Conservation (phyloP, 1,284 basidiomycete genomes). For the Ustilago crameri region DNA sequence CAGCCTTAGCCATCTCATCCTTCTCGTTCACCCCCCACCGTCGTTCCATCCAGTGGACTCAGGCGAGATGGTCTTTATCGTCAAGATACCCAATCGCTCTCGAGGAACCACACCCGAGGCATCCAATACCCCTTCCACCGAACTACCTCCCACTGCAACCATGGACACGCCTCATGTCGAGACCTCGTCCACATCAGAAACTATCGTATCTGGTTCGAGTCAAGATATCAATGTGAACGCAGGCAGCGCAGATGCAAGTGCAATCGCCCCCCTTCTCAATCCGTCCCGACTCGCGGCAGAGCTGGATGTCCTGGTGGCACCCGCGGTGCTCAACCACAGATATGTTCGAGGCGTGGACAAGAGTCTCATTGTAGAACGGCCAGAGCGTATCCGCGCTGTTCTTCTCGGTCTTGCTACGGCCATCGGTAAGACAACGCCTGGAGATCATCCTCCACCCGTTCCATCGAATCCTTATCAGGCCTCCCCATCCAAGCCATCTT, state of each 20-base stretch:
- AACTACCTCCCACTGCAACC: not conserved
- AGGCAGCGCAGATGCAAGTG: not conserved
- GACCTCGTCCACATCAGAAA: not conserved
- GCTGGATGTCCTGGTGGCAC: conserved; percentile 61
- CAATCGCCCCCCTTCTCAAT: not conserved
- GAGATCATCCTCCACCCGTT: conserved; percentile 12
- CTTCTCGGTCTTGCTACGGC: conserved; percentile 58
- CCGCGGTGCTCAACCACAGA: conserved; percentile 60
- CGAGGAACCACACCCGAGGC: conserved; percentile 43
- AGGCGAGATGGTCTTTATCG: conserved; percentile 59
- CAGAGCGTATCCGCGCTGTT: conserved; percentile 63
- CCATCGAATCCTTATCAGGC: conserved; percentile 4
- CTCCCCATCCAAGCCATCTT: not conserved
- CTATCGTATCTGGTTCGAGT: not conserved
- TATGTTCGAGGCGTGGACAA: conserved; percentile 64
- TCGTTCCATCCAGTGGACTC: too few relatives aligned
- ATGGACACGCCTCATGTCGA: not conserved
- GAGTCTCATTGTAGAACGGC: conserved; percentile 64
- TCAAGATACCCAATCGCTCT: conserved; percentile 58
- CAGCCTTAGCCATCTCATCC: not conserved
- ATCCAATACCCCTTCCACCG: conserved; percentile 20
- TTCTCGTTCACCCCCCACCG: not conserved
- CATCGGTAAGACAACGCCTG: conserved; percentile 28
- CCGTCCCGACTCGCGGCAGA: conserved; percentile 7
- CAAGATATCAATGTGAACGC: not conserved